Evolutionary conservation across 495 filamentous ascomycete genomes (phyloP).

Genomic region (Aspergillus olivimuriae): DNA sequence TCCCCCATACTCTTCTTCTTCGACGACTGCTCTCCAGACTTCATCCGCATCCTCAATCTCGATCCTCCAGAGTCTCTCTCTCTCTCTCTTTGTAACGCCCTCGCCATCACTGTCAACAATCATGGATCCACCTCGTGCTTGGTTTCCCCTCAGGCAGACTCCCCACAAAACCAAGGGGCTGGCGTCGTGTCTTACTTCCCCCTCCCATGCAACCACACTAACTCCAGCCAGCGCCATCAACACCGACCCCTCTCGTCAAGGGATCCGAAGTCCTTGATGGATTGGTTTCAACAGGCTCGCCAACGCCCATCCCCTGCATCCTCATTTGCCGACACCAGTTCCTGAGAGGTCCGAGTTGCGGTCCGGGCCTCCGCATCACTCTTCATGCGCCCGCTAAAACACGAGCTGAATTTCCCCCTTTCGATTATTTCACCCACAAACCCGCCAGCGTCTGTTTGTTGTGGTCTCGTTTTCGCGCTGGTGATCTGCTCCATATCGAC

Average conservation of each 20-base stretch:
- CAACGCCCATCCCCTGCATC: conserved; percentile 8
- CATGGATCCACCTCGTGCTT: neutral
- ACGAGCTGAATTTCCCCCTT: neutral
- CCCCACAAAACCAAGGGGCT: neutral
- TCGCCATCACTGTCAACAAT: too few species aligned
- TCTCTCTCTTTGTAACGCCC: too few species aligned
- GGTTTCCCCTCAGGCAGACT: neutral
- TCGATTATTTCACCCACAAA: neutral
- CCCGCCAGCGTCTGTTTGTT: neutral
- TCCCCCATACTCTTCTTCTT: neutral
- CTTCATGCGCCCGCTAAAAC: conserved; percentile 2
- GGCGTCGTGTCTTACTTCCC: too few species aligned
- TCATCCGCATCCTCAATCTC: neutral
- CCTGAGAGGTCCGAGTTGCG: neutral
- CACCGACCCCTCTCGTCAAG: conserved; percentile 1
- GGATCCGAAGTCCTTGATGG: conserved; percentile 9
- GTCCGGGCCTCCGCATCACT: neutral
- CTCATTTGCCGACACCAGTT: neutral
- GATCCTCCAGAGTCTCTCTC: neutral
- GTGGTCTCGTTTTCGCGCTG: neutral
- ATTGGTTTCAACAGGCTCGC: conserved; percentile 13
- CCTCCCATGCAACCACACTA: conserved; percentile 1
- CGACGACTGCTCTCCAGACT: neutral
- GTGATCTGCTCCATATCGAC: neutral
- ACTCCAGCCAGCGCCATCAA: conserved; percentile 2